Evolutionary conservation across 495 filamentous ascomycete species (phyloP).

Genomic region (Neurospora hispaniola): DNA sequence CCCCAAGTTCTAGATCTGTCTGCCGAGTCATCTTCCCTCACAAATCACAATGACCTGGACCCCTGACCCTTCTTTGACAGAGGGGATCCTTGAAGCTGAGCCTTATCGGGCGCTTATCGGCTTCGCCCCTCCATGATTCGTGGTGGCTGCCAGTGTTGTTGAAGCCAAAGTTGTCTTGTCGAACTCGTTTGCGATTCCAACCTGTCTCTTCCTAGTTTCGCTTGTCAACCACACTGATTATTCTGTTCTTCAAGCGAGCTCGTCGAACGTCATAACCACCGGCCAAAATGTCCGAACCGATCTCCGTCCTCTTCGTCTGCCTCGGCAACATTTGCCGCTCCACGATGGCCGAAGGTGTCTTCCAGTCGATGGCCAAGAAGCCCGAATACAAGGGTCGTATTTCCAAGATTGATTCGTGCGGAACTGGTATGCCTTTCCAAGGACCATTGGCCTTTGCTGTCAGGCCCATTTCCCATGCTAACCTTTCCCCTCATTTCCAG

Average conservation of each 20-base stretch:
- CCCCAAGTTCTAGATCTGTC: neutral
- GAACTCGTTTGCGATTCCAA: neutral
- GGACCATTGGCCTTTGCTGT: too few species aligned
- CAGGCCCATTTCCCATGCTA: neutral
- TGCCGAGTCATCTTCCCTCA: neutral
- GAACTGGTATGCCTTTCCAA: constrained; percentile 40
- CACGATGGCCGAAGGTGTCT: constrained; percentile 93
- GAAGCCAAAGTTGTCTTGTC: neutral
- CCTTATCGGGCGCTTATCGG: neutral
- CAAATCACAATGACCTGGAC: neutral
- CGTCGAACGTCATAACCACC: neutral
- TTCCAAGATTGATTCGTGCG: constrained; percentile 71
- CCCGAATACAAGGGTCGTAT: constrained; percentile 48
- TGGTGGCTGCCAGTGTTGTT: neutral
- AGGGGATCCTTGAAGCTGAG: neutral
- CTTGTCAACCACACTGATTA: neutral
- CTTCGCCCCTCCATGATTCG: neutral
- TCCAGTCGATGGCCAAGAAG: constrained; percentile 56
- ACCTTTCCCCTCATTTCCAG: constrained; percentile 13
- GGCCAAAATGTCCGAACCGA: constrained; percentile 20
- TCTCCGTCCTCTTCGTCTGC: constrained; percentile 90
- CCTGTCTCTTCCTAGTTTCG: neutral
- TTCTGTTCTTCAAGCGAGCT: neutral
- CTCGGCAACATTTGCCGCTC: constrained; percentile 93
- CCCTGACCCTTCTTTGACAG: neutral